Evolutionary conservation across 148 eudicot species (phyloP).

Genomic region (Amaranthus cruentus): DNA sequence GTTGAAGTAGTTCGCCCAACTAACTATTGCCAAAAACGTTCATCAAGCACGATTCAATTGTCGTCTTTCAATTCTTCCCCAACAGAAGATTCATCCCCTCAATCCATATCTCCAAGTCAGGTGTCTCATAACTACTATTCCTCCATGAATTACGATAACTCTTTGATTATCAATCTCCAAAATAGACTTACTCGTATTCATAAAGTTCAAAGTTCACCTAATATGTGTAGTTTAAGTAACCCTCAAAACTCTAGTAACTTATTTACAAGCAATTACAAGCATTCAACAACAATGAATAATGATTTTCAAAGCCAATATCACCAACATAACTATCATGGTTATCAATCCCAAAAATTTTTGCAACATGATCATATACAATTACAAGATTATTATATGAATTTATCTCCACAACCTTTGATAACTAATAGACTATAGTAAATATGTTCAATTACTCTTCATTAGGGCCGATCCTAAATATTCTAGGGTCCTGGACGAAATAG

Average conservation of each 20-base stretch:
- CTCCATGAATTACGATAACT: slow-evolving; percentile 11
- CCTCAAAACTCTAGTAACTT: neutral
- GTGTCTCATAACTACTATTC: neutral
- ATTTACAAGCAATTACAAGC: slow-evolving; percentile 1
- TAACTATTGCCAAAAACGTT: neutral
- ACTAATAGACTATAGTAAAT: neutral
- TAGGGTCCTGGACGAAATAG: too few relatives aligned
- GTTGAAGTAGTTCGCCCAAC: slow-evolving; percentile 39
- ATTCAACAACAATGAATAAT: slow-evolving; percentile 9
- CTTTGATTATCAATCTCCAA: slow-evolving; percentile 12
- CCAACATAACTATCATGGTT: slow-evolving; percentile 20
- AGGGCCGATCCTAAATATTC: too few relatives aligned
- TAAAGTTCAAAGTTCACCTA: slow-evolving; percentile 63
- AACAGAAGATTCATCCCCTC: slow-evolving; percentile 49
- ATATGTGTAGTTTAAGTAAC: slow-evolving; percentile 29
- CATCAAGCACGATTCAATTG: slow-evolving; percentile 9
- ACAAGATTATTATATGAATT: slow-evolving; percentile 7
- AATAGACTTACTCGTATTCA: slow-evolving; percentile 25
- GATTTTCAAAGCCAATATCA: slow-evolving; percentile 8
- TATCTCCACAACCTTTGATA: slow-evolving; percentile 2
- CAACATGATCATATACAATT: neutral
- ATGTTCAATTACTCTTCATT: too few relatives aligned
- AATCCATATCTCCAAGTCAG: slow-evolving; percentile 31
- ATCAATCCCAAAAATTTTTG: neutral
- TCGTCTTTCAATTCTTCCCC: slow-evolving; percentile 41